Base-by-base conservation (phyloP, 2,329 filamentous ascomycete genomes). In the Fusarium proliferatum region DNA sequence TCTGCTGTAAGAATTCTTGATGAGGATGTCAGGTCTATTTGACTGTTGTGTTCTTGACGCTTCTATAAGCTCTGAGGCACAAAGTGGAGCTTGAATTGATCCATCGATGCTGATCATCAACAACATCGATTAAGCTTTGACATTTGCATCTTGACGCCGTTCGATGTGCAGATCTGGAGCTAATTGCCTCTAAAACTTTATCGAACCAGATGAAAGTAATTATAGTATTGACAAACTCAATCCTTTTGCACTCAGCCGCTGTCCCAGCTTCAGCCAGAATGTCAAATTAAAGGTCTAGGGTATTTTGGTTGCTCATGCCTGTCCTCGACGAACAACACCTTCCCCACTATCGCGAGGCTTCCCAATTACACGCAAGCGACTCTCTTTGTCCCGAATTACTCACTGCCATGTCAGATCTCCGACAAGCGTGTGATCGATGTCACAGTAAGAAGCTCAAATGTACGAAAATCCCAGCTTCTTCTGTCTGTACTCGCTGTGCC, bases 361-460 rank as follows among this genome's bases (percentile, higher is more conserved):
- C 28, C 41, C 45, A 49, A 21, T 42, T 48, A 60, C 23, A 39
- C 36, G 33, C 30, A 48, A 41, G 41, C 34, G 12, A 42, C 34
- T 45, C 21, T 16, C 55, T 33, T 48, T 39, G 15, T 43, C n/a
- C 21, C 5, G 4, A 28, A 30, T 5, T 6, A 23, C 12, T 33
- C 21, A 21, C 15, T 39, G 33, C 17, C 39, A 79, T 78, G 69
- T 41, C 74, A 51, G 74, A 79, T 19, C 78, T 78, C 23, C 77
- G 82, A 21, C 77, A 80, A 36, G 82, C 83, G 19, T 86, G 83
- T 67, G 83, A 85, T 74, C 79, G 85, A 45, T 87, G 86, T 45
- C 85, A 87, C 67, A 79, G 81, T 23, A 86, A 87, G 43, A 87
- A 87, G 74, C 78, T 86, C 17, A 81, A 81, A 75, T 87, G 85